phyloP scores from a whole-genome alignment of 106 monocot genomes.

The Agapanthus africanus region DNA sequence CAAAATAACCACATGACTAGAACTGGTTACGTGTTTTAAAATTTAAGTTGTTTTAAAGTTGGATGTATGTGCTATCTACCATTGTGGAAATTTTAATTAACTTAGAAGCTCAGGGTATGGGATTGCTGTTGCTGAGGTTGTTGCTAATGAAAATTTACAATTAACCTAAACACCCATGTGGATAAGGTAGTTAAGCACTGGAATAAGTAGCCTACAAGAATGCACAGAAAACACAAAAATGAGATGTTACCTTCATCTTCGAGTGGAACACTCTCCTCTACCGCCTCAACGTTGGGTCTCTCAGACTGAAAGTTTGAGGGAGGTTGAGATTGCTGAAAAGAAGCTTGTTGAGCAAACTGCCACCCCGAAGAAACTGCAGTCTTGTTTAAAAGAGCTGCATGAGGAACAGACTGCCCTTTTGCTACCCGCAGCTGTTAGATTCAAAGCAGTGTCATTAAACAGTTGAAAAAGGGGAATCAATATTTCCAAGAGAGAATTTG shows the following conservation, averaged over 20 bases:
- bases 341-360: conserved; percentile 25
- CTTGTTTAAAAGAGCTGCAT: conserved; percentile 25
- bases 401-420: conserved; percentile 34
- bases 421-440: conserved; percentile 47
- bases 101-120: no score
- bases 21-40: no score
- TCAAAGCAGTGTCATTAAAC: not conserved
- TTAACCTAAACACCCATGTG: no score
- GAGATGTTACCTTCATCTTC: conserved; percentile 74
- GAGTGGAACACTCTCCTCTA: conserved; percentile 20
- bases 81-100: no score
- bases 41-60: no score
- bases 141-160: no score
- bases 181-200: no score
- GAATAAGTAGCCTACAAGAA: no score
- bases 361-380: conserved; percentile 31
- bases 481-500: not conserved
- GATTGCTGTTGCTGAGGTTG: no score
- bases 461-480: not conserved
- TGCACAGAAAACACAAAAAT: not conserved
- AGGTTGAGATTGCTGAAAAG: conserved; percentile 22
- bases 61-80: no score
- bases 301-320: conserved; percentile 19
- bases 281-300: conserved; percentile 28
- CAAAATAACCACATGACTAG: no score